Conservation (phyloP, 2,329 filamentous ascomycete species). For the Ophiostoma ulmi region DNA sequence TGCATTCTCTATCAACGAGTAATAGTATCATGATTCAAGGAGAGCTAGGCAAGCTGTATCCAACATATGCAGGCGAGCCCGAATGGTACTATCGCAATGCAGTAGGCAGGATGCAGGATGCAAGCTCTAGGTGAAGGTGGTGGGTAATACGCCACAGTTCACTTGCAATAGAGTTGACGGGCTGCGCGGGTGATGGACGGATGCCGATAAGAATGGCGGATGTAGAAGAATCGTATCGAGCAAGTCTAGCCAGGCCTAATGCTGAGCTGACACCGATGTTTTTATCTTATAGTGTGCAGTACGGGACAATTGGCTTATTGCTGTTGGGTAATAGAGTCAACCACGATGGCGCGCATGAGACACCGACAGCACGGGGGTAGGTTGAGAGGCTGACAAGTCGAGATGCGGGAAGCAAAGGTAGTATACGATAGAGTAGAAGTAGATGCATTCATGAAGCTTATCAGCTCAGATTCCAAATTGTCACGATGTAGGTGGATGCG, state of each 20-base stretch:
- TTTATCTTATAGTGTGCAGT: too few species aligned
- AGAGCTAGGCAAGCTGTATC: not conserved
- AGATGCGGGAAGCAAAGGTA: not conserved
- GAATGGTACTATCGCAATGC: not conserved
- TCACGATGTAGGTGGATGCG: too few species aligned
- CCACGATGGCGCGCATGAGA: not conserved
- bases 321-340: too few species aligned
- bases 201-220: not conserved
- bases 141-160: not conserved
- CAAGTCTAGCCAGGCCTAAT: too few species aligned
- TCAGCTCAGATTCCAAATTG: too few species aligned
- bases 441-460: not conserved
- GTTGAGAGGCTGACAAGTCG: not conserved
- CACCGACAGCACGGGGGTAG: not conserved
- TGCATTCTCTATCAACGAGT: not conserved
- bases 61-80: not conserved
- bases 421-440: not conserved
- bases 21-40: not conserved
- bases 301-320: too few species aligned
- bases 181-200: not conserved
- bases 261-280: too few species aligned
- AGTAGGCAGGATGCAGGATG: not conserved
- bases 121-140: not conserved
- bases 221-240: not conserved
- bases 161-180: not conserved